A percentile compares a stretch with the other conserved stretches of the same genome.
phyloP scores from a whole-genome alignment of 257 asterid species.

The Solanum clarkiae region DNA sequence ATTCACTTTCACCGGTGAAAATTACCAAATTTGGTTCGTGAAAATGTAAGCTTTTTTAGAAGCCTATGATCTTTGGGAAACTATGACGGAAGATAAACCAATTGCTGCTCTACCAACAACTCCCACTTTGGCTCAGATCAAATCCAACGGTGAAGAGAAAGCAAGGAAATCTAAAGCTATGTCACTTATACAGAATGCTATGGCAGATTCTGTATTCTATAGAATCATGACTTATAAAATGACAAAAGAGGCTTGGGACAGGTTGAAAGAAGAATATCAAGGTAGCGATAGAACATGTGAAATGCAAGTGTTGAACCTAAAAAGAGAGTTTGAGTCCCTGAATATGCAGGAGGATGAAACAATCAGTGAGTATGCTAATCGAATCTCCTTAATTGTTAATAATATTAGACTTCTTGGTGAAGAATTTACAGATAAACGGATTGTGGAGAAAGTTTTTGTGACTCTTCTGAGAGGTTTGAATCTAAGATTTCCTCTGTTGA shows the following conservation, averaged over 20 bases:
- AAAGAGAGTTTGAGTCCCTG: too few species aligned
- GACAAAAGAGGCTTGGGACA: too few species aligned
- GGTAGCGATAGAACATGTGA: too few species aligned
- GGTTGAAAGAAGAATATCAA: too few species aligned
- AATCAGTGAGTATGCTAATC: neutral
- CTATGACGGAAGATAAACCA: neutral
- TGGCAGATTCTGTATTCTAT: neutral
- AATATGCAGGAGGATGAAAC: neutral
- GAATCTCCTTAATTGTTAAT: neutral
- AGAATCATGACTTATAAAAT: neutral
- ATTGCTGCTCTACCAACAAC: neutral
- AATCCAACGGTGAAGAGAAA: neutral
- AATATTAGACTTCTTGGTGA: too few species aligned
- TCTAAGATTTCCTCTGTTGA: neutral
- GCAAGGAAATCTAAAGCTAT: neutral
- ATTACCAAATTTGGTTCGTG: too few species aligned
- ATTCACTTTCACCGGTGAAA: too few species aligned
- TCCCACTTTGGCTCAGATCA: neutral
- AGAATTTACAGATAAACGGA: too few species aligned
- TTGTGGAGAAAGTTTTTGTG: too few species aligned
- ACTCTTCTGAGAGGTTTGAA: too few species aligned
- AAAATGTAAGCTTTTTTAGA: neutral
- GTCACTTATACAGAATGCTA: neutral
- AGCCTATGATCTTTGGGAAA: neutral
- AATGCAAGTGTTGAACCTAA: too few species aligned